A percentile compares a stretch with the other conserved stretches of the same genome.
phyloP scores from a whole-genome alignment of 1,139 yeast species.

The Chernovozyma aurita region DNA sequence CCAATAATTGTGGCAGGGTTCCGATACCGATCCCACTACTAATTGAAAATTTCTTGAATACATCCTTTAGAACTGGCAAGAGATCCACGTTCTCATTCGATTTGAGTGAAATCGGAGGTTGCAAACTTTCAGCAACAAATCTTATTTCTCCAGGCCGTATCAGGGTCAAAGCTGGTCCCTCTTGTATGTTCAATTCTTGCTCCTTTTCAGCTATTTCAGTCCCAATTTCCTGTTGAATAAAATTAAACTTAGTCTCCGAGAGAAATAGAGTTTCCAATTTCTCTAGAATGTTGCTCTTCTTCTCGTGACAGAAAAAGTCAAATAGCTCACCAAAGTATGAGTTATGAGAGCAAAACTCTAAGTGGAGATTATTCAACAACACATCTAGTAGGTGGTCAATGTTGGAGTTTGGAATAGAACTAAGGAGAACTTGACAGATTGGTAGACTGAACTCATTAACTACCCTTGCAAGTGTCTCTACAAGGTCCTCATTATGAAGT shows the following conservation, averaged over 20 bases:
- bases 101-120: constrained; percentile 4
- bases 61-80: constrained; percentile 19
- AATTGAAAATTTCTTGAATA: constrained; percentile 31
- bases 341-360: constrained; percentile 30
- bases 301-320: constrained; percentile 26
- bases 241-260: not conserved
- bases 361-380: constrained; percentile 42
- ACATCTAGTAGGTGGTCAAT: constrained; percentile 21
- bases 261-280: constrained; percentile 28
- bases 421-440: constrained; percentile 43
- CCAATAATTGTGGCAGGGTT: constrained; percentile 1
- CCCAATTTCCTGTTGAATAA: not conserved
- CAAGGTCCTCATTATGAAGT: constrained; percentile 16
- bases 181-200: not conserved
- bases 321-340: constrained; percentile 43
- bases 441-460: constrained; percentile 54
- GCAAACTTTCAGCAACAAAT: not conserved
- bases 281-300: constrained; percentile 24
- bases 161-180: not conserved
- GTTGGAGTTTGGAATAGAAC: constrained; percentile 15
- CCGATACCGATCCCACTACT: not conserved
- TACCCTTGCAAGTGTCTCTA: constrained; percentile 9
- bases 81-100: constrained; percentile 14
- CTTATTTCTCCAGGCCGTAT: not conserved
- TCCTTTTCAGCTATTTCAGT: not conserved